Conservation (phyloP, 306 rosid genomes). For the Quercus mongolica region DNA sequence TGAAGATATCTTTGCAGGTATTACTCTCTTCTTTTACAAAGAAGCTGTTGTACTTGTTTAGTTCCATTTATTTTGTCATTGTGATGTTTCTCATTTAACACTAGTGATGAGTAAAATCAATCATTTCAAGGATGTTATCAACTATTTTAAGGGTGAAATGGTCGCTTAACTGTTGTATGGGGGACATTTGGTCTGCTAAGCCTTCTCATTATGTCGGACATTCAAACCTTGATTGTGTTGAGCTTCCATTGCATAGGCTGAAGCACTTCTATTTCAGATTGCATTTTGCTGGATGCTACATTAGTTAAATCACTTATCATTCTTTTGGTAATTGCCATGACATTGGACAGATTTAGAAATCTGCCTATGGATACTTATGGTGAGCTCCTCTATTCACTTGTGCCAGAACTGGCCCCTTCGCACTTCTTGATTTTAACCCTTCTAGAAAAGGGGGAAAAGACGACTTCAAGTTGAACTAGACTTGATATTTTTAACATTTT, state of each 20-base stretch:
- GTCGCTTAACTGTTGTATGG: neutral
- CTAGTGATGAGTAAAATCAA: neutral
- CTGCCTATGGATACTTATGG: too few relatives aligned
- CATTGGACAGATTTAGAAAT: too few relatives aligned
- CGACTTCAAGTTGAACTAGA: neutral
- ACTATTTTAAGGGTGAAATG: neutral
- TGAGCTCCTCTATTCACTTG: too few relatives aligned
- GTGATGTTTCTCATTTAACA: neutral
- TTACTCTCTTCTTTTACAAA: conserved; percentile 6
- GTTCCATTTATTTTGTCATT: neutral
- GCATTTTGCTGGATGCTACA: neutral
- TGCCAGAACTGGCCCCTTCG: neutral
- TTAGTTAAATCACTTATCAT: neutral
- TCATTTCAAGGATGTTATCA: neutral
- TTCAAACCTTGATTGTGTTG: neutral
- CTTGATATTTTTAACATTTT: too few relatives aligned
- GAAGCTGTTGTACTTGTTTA: neutral
- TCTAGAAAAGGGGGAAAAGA: neutral
- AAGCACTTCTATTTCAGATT: neutral
- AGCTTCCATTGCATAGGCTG: neutral
- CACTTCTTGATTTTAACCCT: neutral
- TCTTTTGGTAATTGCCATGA: neutral
- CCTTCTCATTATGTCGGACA: neutral
- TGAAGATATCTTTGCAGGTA: conserved; percentile 90
- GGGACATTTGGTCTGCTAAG: neutral